Base-by-base conservation (phyloP, 768 basidiomycete species). In the Russula sp. region DNA sequence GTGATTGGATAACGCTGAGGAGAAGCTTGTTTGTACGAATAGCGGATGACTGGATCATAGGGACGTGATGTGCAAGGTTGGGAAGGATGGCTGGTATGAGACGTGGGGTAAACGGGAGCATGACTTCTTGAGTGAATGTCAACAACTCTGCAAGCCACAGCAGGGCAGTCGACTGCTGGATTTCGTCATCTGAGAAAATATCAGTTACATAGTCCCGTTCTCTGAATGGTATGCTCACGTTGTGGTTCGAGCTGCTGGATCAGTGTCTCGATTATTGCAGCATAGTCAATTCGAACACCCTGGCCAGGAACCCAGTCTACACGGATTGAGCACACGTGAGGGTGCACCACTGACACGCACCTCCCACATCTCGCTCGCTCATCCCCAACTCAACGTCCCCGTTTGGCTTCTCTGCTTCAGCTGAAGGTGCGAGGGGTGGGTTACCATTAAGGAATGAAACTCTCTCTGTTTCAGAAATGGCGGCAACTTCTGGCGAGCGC, bases 101-200 rank as follows among this genome's bases (percentile, higher is more conserved):
- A 43, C 92, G 86, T 1, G 97, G 94, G 0, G 93, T 93, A 70
- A 97, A 97, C 2, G 91, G 90, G 32, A 98, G 83, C 81, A 98
- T 91, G 57, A 95, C 92, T 70, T 94, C 91, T 57, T 89, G 86
- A 1, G 86, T 88, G 68, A 98, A 93, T 51, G 77, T 80, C 36
- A 98, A 76, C 74, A 98, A 93, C 65, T 94, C 92, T 7, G 90
- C 83, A 25, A 99, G 77, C 97, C 97, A 99, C 63, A 83, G 79
- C 16, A 99, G 80, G n/a, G 94, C 91, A 0, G 90, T 95, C 0
- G 90, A 91, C 68, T 97, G 93, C 66, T 97, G 94, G 34, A 96
- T 90, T 70, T 96, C 94, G 63, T 93, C 90, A 69, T 98, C 97
- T 93, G 66, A 55, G 48, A 39, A 18, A 29, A 5, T 10, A 43